Evolutionary conservation across 257 asterid genomes (phyloP), one percentile per base, ranked within the genome.

Genomic region (Thymus quinquecostatus): DNA sequence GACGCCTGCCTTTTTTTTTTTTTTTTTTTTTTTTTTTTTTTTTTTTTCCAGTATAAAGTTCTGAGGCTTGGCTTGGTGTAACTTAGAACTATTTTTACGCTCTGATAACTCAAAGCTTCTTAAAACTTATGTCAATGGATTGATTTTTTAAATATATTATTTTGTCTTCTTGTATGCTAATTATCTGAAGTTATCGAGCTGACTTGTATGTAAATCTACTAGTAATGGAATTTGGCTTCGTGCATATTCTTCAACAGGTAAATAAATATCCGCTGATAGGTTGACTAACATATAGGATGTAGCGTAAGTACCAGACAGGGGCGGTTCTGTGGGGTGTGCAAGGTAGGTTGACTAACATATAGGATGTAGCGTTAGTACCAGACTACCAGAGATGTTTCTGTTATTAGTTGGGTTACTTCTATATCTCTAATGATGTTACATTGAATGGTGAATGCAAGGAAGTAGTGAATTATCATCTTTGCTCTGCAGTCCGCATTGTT

Each of bases 401-500:
- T 63, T 41, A 27, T 41, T 10, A 63, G 38, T 27, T 61, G 49
- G 54, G n/a, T 63, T 10, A 10, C 21, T 60, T 6, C 51, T 11
- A 10, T 60, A 33, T 9, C 49, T 71, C 7, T 62, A 36, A 43
- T 55, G 68, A 67, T 81, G 67, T 80, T 83, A 65, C 78, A 66
- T 21, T 56, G 61, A 73, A 75, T 55, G 73, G 43, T 45, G 45
- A 72, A 70, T 79, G 51, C 92, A 94, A 98, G 97, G 99, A 74
- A 80, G 85, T 77, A 68, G 36, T 33, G 93, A 82, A 78, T 75
- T 95, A 84, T 84, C 88, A 10, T 87, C 89, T 41, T 79, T 88
- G 64, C 88, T 89, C 70, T 54, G 75, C 67, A 83, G 81, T 73
- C 86, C 92, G 10, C 79, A 72, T 32, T 86, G 91, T 63, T 82